Conservation (phyloP, 306 rosid genomes). For the Rubus parviflorus region DNA sequence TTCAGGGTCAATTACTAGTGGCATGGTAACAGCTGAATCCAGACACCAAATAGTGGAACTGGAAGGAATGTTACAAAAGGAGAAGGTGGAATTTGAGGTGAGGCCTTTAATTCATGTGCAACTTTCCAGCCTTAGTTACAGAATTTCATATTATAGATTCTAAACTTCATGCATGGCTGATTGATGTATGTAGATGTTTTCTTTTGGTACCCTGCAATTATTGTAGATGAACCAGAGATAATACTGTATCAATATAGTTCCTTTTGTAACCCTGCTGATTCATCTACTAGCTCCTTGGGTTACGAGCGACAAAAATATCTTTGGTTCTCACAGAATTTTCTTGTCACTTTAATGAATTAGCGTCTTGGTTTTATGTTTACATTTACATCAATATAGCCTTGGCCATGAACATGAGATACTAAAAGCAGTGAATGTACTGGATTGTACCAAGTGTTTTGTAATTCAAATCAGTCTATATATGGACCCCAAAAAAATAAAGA, state of each 20-base stretch:
- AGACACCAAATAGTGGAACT: constrained; percentile 63
- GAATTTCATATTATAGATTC: constrained; percentile 17
- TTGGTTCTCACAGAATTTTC: constrained; percentile 7
- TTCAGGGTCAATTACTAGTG: constrained; percentile 28
- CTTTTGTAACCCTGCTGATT: neutral
- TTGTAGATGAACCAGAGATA: too few relatives aligned
- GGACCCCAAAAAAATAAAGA: neutral
- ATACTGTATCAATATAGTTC: too few relatives aligned
- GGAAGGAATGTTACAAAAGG: constrained; percentile 72
- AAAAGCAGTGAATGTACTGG: neutral
- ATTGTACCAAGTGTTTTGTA: neutral
- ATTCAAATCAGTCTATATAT: neutral
- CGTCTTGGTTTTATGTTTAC: neutral
- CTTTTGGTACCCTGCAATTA: neutral
- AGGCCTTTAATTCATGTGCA: constrained; percentile 29
- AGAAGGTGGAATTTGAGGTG: constrained; percentile 89
- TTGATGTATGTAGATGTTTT: constrained; percentile 1
- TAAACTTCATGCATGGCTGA: neutral
- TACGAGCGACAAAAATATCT: neutral
- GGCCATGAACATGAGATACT: neutral
- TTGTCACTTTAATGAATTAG: neutral
- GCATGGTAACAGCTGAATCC: constrained; percentile 50
- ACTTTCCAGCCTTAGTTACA: constrained; percentile 18
- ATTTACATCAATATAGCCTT: neutral
- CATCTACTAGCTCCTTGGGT: neutral